Base-by-base conservation (phyloP, 106 monocot genomes). In the Dioscorea zingiberensis region DNA sequence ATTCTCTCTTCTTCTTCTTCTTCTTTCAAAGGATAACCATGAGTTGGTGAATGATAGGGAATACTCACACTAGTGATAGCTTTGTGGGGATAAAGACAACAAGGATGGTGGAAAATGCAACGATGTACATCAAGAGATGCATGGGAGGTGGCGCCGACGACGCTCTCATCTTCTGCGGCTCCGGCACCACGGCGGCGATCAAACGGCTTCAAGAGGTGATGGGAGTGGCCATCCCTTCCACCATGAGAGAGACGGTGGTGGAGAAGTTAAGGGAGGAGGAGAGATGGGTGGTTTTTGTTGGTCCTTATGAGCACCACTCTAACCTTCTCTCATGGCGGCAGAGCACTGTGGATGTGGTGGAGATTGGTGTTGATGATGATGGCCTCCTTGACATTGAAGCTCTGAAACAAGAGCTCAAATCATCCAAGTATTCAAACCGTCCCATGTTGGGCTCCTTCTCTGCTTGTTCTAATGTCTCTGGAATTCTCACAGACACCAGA, bases 381-480 rank as follows among this genome's bases (percentile, higher is more conserved):
- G 77, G 73, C 3, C n/a, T 77, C 19, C 25, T 80, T 47, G 84
- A 85, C 54, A 46, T 77, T 25, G 70, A 54, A 11, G 73, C 47
- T 6, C 38, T 85, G 48, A 44, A 44, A 27, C 26, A 13, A 8
- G 57, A 73, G 66, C 70, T 80, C 15, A 21, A 9, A 1, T 63
- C 65, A 0, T 45, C 57, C 0, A 65, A 70, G 58, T 65, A 59
- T 18, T 65, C 38, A 1, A 70, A 62, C n/a, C 26, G 84, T 46
- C 84, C 80, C 1, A 74, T 75, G 70, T 27, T 85, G 30, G 84
- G 84, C 6, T 85, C 84, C 3, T 85, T 85, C 77, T 85, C 84
- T 27, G 84, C 84, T 1, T 77, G 84, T 59, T 80, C 80, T 63
- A 85, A 85, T 15, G 80, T 85, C 55, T 76, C 80, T 10, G 84